Evolutionary conservation across 345 rosid species (phyloP).

Genomic region (Lagerstroemia speciosa): DNA sequence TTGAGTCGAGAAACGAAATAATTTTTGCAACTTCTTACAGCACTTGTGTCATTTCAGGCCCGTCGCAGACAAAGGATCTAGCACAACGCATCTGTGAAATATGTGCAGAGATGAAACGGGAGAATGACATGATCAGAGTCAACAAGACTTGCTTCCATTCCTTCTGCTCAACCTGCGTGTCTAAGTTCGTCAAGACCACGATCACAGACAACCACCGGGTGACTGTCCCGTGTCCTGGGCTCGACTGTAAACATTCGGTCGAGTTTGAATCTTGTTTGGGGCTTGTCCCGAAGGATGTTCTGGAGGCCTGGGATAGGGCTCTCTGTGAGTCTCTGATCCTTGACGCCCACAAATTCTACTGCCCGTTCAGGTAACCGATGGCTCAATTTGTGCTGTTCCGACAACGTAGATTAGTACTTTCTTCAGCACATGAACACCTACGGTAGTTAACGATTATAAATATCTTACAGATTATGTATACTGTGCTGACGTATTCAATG

Average conservation of each 20-base stretch:
- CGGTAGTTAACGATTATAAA: too few species aligned
- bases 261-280: slow-evolving; percentile 28
- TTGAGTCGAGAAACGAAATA: too few species aligned
- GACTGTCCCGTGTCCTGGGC: slow-evolving; percentile 22
- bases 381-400: too few species aligned
- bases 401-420: too few species aligned
- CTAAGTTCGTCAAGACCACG: slow-evolving; percentile 1
- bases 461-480: too few species aligned
- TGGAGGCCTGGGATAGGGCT: slow-evolving; percentile 36
- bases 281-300: slow-evolving; percentile 31
- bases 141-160: slow-evolving; percentile 36
- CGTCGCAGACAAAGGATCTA: not conserved
- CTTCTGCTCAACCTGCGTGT: slow-evolving; percentile 36
- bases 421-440: too few species aligned
- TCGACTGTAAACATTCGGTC: slow-evolving; percentile 20
- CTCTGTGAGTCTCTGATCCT: slow-evolving; percentile 38
- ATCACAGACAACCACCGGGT: not conserved
- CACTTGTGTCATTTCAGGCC: not conserved
- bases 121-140: slow-evolving; percentile 17
- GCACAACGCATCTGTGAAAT: slow-evolving; percentile 28
- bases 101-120: slow-evolving; percentile 31
- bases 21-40: too few species aligned
- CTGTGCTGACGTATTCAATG: too few species aligned
- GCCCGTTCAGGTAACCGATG: slow-evolving; percentile 40
- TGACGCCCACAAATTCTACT: slow-evolving; percentile 26